These are phyloP conservation scores for Mitragyna speciosa DNA, from an alignment of 257 asterid species.

Conservation along the genomic window DNA sequence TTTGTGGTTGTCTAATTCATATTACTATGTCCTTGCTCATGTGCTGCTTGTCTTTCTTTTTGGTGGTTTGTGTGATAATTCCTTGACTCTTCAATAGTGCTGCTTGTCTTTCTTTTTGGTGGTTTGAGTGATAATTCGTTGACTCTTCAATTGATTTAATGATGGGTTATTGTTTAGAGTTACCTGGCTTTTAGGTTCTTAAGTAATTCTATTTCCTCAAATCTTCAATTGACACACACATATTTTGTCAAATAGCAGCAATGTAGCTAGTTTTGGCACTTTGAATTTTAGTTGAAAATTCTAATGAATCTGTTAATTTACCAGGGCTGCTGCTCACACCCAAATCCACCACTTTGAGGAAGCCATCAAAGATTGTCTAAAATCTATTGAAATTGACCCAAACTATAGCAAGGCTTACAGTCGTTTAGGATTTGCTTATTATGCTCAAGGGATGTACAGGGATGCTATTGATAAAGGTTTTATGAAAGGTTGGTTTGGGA, in stretches of 20 bases:
- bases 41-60: not conserved
- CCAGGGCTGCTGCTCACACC: constrained; percentile 93
- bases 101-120: not conserved
- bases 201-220: not conserved
- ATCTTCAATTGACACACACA: not conserved
- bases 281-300: not conserved
- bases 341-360: constrained; percentile 52
- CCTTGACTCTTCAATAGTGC: not conserved
- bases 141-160: not conserved
- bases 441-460: constrained; percentile 76
- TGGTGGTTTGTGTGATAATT: not conserved
- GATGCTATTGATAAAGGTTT: constrained; percentile 85
- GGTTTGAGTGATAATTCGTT: not conserved
- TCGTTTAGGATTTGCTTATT: constrained; percentile 83
- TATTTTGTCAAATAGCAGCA: not conserved
- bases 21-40: not conserved
- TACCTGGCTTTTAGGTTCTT: not conserved
- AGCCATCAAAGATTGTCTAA: constrained; percentile 69
- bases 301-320: constrained; percentile 13
- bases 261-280: not conserved
- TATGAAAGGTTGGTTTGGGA: constrained; percentile 51
- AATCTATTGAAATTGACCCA: constrained; percentile 69
- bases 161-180: not conserved
- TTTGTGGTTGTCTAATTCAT: not conserved
- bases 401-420: constrained; percentile 85